These are phyloP conservation scores for Ophiostoma ulmi DNA, from an alignment of 2,329 filamentous ascomycete species.

Conservation along the genomic window DNA sequence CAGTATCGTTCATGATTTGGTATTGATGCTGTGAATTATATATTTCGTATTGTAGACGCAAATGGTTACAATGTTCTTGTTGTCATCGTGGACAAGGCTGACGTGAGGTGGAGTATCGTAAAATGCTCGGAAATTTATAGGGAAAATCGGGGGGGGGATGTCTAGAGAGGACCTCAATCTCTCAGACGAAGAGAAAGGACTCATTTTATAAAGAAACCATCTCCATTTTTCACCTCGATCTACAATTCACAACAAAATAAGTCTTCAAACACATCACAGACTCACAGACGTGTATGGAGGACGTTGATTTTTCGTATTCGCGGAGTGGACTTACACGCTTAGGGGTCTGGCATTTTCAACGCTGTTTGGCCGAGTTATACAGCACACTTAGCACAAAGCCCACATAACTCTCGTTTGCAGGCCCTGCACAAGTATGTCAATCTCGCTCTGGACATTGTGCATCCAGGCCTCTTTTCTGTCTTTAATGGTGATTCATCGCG, in stretches of 20 bases:
- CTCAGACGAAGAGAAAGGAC: background rate
- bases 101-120: background rate
- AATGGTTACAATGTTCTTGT: background rate
- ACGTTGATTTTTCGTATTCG: background rate
- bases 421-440: background rate
- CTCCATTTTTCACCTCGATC: background rate
- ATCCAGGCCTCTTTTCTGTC: background rate
- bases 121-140: background rate
- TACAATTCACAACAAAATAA: background rate
- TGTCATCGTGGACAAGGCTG: background rate
- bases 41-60: background rate
- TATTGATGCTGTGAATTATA: background rate
- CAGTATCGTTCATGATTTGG: background rate
- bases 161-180: background rate
- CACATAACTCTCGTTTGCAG: background rate
- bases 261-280: slow-evolving; percentile 3
- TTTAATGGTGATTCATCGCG: background rate
- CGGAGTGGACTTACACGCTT: background rate
- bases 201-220: background rate
- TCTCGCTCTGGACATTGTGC: background rate
- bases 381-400: background rate
- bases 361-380: background rate
- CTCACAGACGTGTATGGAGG: background rate
- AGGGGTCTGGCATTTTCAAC: background rate
- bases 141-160: background rate